Base-by-base conservation (phyloP, 331 rosid genomes). In the Stylosanthes scabra region DNA sequence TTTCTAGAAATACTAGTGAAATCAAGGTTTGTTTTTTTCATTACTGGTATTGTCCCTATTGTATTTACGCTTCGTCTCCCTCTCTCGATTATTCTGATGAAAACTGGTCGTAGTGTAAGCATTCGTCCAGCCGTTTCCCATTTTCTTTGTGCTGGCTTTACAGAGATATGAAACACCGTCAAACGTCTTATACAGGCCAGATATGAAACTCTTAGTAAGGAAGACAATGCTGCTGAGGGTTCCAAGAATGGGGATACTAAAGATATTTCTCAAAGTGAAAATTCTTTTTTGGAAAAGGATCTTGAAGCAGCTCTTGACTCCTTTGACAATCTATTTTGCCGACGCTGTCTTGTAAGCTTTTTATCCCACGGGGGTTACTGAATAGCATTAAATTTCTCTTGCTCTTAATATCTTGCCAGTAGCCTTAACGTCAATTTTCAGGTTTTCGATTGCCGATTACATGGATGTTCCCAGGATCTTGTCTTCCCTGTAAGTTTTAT, bases 391-490 rank as follows among this genome's bases (percentile, higher is more conserved):
- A 61, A 25, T 52, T 51, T 80, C 27, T 51, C 63, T 66, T 20
- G 46, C 58, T 39, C 70, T 79, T 14, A 59, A 20, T 66, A 82
- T 72, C 83, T 76, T 62, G 64, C 10, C 11, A 51, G 41, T 74
- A 51, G 71, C 46, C 16, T 15, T 16, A 28, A 59, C 87, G 84
- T 67, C 63, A 28, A 71, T 68, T 50, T 65, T 68, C 84, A 95
- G 99, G 98, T 87, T 54, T 91, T 95, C 15, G 99, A 95, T 82
- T 95, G 99, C 79, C 87, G 97, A 85, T 87, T 92, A 67, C 99
- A 95, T 82, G 99, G 99, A 63, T 95, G 99, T 67, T 95, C 99
- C 2, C 99, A 95, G 81, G 99, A 95, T 87, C 98, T 95, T 83
- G 90, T 95, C 77, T 92, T 88, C 74, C 97, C 99, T 60, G 99